Percentiles rank a stretch among this genome's conserved stretches.
phyloP scores from a whole-genome alignment of 2,329 filamentous ascomycete genomes.

The Talaromyces sp. region DNA sequence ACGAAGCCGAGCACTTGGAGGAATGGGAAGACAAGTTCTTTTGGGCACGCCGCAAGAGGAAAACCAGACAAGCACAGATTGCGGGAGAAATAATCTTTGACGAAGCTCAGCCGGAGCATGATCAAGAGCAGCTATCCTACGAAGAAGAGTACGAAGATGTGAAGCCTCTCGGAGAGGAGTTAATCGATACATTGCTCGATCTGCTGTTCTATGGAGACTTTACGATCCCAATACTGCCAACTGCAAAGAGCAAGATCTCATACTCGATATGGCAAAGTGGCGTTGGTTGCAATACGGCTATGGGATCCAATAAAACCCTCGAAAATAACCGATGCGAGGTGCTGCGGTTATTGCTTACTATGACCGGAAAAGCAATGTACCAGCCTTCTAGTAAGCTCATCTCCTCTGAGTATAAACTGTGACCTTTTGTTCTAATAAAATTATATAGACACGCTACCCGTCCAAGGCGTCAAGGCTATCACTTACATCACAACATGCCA shows the following conservation, averaged over 20 bases:
- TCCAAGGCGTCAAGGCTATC: slow-evolving; percentile 78
- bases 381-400: slow-evolving; percentile 67
- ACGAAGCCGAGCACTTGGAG: slow-evolving; percentile 81
- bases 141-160: slow-evolving; percentile 74
- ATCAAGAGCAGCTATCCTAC: slow-evolving; percentile 49
- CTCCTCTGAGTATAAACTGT: background rate
- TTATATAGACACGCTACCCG: slow-evolving; percentile 65
- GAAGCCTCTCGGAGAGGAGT: slow-evolving; percentile 86
- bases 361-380: slow-evolving; percentile 93
- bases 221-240: slow-evolving; percentile 73
- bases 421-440: slow-evolving; percentile 10
- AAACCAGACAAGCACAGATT: slow-evolving; percentile 66
- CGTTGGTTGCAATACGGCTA: slow-evolving; percentile 88
- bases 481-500: slow-evolving; percentile 86
- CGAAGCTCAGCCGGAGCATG: slow-evolving; percentile 62
- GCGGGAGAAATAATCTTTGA: slow-evolving; percentile 83
- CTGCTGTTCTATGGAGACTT: slow-evolving; percentile 90
- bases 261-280: slow-evolving; percentile 98
- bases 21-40: slow-evolving; percentile 93
- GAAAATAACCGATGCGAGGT: slow-evolving; percentile 94
- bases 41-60: slow-evolving; percentile 75
- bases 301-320: slow-evolving; percentile 85
- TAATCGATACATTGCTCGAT: slow-evolving; percentile 87
- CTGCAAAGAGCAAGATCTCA: slow-evolving; percentile 76
- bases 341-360: slow-evolving; percentile 77